phyloP scores from a whole-genome alignment of 805 yeast genomes.

The Candida vaughaniae region DNA sequence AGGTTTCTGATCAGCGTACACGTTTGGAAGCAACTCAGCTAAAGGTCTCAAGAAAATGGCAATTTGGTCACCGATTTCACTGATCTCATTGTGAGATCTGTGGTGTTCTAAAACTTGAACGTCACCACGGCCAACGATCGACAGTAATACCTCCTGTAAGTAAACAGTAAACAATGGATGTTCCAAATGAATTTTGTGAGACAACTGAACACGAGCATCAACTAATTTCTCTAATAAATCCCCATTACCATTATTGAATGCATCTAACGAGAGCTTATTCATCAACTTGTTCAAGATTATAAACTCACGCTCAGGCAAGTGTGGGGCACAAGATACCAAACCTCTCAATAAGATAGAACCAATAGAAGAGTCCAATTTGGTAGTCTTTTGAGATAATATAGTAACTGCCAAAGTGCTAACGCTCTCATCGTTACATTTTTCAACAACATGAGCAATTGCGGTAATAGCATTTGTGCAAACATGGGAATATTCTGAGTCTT shows the following conservation, averaged over 20 bases:
- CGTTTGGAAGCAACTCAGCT: conserved; percentile 68
- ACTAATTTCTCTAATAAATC: conserved; percentile 40
- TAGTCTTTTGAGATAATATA: conserved; percentile 74
- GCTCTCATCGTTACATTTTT: conserved; percentile 64
- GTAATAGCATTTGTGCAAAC: conserved; percentile 67
- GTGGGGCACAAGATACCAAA: conserved; percentile 59
- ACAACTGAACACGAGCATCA: conserved; percentile 49
- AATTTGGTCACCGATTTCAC: conserved; percentile 68
- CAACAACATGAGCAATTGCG: conserved; percentile 65
- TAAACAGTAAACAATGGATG: conserved; percentile 51
- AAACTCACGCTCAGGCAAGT: conserved; percentile 66
- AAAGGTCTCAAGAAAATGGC: conserved; percentile 66
- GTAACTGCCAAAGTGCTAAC: conserved; percentile 78
- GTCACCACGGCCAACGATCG: conserved; percentile 77
- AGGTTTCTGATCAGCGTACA: conserved; percentile 41
- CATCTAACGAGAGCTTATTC: conserved; percentile 47
- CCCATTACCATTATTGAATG: conserved; percentile 41
- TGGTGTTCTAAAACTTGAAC: conserved; percentile 73
- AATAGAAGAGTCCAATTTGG: conserved; percentile 46
- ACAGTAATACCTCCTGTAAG: conserved; percentile 62
- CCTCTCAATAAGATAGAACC: conserved; percentile 61
- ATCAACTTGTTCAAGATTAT: conserved; percentile 58
- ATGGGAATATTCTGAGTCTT: conserved; percentile 31
- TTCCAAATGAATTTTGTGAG: conserved; percentile 35
- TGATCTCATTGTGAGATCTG: conserved; percentile 70